Evolutionary conservation across 192 early-diverging fungal genomes (phyloP), one percentile per base, ranked within the genome.

Genomic region (Umbelopsis sp.): DNA sequence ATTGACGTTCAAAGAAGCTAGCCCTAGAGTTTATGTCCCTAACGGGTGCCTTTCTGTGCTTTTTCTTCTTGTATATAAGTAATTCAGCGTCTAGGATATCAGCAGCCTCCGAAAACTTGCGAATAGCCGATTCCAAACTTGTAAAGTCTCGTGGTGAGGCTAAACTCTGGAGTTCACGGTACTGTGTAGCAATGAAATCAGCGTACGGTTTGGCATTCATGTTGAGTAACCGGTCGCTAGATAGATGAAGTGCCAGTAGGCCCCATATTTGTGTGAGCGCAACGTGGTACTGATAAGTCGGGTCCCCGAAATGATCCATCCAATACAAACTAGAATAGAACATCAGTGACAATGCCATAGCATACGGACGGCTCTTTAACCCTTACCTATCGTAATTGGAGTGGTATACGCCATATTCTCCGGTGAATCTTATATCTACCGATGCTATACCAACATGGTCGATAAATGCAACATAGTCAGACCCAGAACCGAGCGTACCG

Each of bases 251-350:
- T 0, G 79, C 69, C 32, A 85, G 25, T 10, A 83, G 66, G 6
- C 85, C 85, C 77, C 83, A 84, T 7, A 88, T 66, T 24, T 76
- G 78, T 14, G 80, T 72, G 16, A 82, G 66, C 14, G 84, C 76
- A 50, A 73, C 80, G 56, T 89, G 88, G 41, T 86, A 83, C 43
- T 76, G 52, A 71, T 86, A 86, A 10, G 80, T 75, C 17, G 87
- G 83, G 68, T 90, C 87, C 9, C 86, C 74, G 65, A 82, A 86
- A 45, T 85, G 77, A 5, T 78, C 71, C 84, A 90, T 87, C 75
- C 88, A 86, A 56, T 86, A 79, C 44, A 76, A 72, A 44, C 78
- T 80, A 78, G 38, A 81, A 74, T 62, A 80, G 65, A 50, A 78
- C 26, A 12, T 45, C 17, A 45, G 17, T 4, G 24, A 26, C 31